These are phyloP conservation scores for Cocos nucifera DNA, from an alignment of 176 grass and related monocot genomes.

Conservation along the genomic window DNA sequence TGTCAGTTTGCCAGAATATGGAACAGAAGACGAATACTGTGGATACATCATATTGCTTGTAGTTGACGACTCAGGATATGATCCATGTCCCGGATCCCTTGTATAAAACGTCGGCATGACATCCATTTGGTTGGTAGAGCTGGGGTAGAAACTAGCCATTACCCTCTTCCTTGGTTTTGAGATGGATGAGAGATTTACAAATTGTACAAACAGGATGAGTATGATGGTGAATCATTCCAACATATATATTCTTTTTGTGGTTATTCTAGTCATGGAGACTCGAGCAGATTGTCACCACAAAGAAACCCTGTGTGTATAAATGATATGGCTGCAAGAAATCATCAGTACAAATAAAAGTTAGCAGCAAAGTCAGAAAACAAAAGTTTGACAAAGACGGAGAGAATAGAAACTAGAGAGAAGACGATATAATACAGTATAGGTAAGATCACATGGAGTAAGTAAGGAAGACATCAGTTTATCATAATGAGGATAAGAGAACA, in stretches of 20 bases:
- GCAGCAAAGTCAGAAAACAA: no score
- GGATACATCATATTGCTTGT: conserved; percentile 64
- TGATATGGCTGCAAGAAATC: no score
- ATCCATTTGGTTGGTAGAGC: conserved; percentile 57
- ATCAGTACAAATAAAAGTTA: no score
- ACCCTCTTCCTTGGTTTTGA: conserved; percentile 25
- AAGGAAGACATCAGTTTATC: no score
- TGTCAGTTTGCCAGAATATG: conserved; percentile 48
- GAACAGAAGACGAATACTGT: conserved; percentile 41
- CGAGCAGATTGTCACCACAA: no score
- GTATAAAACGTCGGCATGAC: conserved; percentile 39
- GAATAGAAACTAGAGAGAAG: no score
- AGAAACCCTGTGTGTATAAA: no score
- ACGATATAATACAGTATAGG: no score
- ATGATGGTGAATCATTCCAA: conserved; percentile 1
- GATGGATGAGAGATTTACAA: conserved; percentile 11
- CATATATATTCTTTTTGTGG: not conserved
- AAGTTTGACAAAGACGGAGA: no score
- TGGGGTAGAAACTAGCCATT: conserved; percentile 76
- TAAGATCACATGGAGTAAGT: no score
- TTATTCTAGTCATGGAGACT: no score
- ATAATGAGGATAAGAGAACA: no score
- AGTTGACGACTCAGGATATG: conserved; percentile 59
- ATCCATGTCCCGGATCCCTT: conserved; percentile 29
- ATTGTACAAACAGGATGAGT: not conserved